These are phyloP conservation scores for Hemileccinum rubropunctum DNA, from an alignment of 768 basidiomycete genomes.

Conservation along the genomic window DNA sequence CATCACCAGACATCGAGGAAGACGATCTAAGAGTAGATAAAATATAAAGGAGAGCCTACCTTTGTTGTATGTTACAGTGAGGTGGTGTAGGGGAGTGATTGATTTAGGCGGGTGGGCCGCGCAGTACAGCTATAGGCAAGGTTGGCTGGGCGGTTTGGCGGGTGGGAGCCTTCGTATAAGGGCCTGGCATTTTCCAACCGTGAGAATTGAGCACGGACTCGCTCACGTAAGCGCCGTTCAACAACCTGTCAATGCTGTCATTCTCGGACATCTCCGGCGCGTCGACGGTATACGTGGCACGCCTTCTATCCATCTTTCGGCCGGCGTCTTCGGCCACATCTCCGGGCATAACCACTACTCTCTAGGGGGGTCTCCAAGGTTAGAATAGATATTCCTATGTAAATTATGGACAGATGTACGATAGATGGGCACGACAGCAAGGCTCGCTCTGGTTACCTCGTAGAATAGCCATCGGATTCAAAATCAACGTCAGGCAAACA, in stretches of 20 bases:
- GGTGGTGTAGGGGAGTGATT: constrained; percentile 21
- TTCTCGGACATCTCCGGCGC: constrained; percentile 24
- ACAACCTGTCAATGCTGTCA: constrained; percentile 26
- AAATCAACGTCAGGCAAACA: constrained; percentile 32
- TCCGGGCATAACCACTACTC: constrained; percentile 6
- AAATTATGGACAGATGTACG: constrained; percentile 21
- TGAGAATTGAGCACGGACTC: constrained; percentile 36
- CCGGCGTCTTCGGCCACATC: constrained; percentile 20
- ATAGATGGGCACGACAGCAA: constrained; percentile 14
- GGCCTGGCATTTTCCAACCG: constrained; percentile 29
- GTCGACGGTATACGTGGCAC: constrained; percentile 5
- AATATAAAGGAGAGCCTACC: constrained; percentile 24
- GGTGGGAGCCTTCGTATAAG: constrained; percentile 39
- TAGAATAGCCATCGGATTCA: constrained; percentile 13
- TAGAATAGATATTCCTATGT: constrained; percentile 13
- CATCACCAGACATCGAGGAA: constrained; percentile 23
- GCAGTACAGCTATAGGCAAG: constrained; percentile 37
- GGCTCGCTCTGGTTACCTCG: constrained; percentile 9
- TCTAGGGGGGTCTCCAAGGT: constrained; percentile 10
- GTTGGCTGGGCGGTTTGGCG: constrained; percentile 37
- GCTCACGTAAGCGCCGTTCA: constrained; percentile 35
- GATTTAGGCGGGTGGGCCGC: constrained; percentile 35
- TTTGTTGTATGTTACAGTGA: constrained; percentile 30
- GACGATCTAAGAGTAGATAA: constrained; percentile 22
- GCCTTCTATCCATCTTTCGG: constrained; percentile 5